These are phyloP conservation scores for Trichoderma sp. DNA, from an alignment of 2,329 filamentous ascomycete species.

Conservation along the genomic window DNA sequence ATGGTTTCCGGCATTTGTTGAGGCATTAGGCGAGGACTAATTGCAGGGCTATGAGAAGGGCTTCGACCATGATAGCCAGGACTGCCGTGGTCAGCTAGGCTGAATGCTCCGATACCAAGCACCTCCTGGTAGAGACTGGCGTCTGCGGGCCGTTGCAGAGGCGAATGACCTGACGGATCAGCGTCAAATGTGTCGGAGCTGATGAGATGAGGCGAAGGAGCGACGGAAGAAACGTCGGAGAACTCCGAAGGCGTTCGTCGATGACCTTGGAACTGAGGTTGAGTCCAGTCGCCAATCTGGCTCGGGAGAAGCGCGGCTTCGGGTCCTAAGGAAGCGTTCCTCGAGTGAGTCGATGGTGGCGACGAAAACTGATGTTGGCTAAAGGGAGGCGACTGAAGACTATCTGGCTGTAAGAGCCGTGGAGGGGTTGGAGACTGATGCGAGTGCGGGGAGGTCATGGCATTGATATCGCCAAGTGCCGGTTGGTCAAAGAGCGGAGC, in stretches of 20 bases:
- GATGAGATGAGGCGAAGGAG: slow-evolving; percentile 78
- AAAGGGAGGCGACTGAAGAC: slow-evolving; percentile 58
- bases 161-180: slow-evolving; percentile 72
- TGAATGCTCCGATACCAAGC: slow-evolving; percentile 76
- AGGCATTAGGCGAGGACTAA: slow-evolving; percentile 62
- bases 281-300: slow-evolving; percentile 56
- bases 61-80: slow-evolving; percentile 72
- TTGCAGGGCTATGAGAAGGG: slow-evolving; percentile 72
- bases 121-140: slow-evolving; percentile 74
- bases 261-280: slow-evolving; percentile 73
- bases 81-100: slow-evolving; percentile 70
- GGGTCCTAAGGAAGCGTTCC: slow-evolving; percentile 59
- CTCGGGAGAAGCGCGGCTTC: slow-evolving; percentile 57
- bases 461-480: slow-evolving; percentile 51
- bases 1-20: slow-evolving; percentile 57
- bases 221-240: slow-evolving; percentile 85
- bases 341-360: slow-evolving; percentile 52
- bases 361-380: slow-evolving; percentile 59
- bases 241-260: slow-evolving; percentile 85
- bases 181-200: slow-evolving; percentile 78
- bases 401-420: slow-evolving; percentile 55
- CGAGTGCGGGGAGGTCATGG: slow-evolving; percentile 57
- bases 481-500: slow-evolving; percentile 60
- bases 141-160: slow-evolving; percentile 75
- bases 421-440: slow-evolving; percentile 60